Evolutionary conservation across 306 rosid genomes (phyloP).

Genomic region (Vigna hirtella): DNA sequence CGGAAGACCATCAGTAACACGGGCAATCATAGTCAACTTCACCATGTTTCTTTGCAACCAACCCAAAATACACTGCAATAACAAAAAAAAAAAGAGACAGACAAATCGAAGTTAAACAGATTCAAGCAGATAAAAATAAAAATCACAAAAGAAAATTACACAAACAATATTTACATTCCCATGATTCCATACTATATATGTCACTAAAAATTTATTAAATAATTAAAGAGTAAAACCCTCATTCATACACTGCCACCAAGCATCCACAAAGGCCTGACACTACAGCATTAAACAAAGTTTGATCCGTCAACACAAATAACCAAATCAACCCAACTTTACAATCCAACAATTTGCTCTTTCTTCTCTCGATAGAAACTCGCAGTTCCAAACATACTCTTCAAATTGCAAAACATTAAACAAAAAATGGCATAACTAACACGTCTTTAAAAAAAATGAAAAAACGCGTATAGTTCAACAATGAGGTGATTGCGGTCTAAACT

Average conservation of each 20-base stretch:
- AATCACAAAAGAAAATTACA: neutral
- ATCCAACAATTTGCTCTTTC: neutral
- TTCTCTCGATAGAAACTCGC: neutral
- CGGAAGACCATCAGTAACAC: constrained; percentile 95
- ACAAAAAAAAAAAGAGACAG: constrained; percentile 24
- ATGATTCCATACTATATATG: neutral
- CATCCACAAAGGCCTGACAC: constrained; percentile 10
- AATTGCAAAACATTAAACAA: constrained; percentile 15
- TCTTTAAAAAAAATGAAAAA: constrained; percentile 11
- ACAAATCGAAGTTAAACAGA: constrained; percentile 28
- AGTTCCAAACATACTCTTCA: constrained; percentile 26
- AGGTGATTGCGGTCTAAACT: neutral
- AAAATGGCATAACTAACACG: neutral
- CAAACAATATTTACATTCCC: neutral
- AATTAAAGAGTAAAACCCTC: neutral
- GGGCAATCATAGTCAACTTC: constrained; percentile 96
- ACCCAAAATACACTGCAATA: constrained; percentile 39
- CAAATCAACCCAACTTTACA: constrained; percentile 23
- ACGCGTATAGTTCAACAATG: neutral
- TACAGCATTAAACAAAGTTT: neutral
- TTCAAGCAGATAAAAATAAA: neutral
- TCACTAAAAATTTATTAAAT: neutral
- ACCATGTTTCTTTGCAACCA: constrained; percentile 73
- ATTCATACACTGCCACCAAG: constrained; percentile 3
- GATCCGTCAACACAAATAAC: constrained; percentile 35